phyloP scores from a whole-genome alignment of 108 stramenopile species.

The Ochromonas danica region DNA sequence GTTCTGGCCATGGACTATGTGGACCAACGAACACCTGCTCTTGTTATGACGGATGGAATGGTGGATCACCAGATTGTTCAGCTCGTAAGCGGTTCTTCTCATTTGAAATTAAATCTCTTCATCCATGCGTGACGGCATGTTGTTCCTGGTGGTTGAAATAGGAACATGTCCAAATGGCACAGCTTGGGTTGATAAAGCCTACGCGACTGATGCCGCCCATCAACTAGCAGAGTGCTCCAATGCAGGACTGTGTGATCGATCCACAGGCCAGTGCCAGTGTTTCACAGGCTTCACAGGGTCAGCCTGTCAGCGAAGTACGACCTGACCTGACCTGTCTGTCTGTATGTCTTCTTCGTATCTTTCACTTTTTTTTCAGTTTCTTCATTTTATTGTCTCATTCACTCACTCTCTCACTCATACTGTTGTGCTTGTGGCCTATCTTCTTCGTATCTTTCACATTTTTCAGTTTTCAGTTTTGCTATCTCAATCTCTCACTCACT shows the following conservation, averaged over 20 bases:
- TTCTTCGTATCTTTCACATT: no score
- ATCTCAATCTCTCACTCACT: neutral
- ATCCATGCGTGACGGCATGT: neutral
- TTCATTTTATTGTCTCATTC: no score
- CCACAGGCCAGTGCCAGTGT: slow-evolving; percentile 21
- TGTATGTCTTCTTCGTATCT: no score
- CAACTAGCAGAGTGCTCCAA: slow-evolving; percentile 52
- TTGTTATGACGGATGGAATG: slow-evolving; percentile 25
- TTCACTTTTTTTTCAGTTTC: no score
- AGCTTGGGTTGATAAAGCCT: slow-evolving; percentile 43
- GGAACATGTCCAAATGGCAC: slow-evolving; percentile 19
- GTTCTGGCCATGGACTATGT: slow-evolving; percentile 34
- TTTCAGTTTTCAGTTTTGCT: no score
- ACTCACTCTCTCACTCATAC: no score
- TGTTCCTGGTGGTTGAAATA: no score
- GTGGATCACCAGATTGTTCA: slow-evolving; percentile 28
- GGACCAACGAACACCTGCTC: neutral
- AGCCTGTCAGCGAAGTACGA: slow-evolving; percentile 35
- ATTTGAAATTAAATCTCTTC: neutral
- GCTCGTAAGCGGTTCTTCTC: slow-evolving; percentile 1
- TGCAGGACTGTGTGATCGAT: slow-evolving; percentile 52
- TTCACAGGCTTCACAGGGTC: slow-evolving; percentile 11
- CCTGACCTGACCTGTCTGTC: no score
- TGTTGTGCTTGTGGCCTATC: no score
- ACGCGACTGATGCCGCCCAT: slow-evolving; percentile 43